Conservation (phyloP, 345 rosid species). For the Hirschfeldia incana region DNA sequence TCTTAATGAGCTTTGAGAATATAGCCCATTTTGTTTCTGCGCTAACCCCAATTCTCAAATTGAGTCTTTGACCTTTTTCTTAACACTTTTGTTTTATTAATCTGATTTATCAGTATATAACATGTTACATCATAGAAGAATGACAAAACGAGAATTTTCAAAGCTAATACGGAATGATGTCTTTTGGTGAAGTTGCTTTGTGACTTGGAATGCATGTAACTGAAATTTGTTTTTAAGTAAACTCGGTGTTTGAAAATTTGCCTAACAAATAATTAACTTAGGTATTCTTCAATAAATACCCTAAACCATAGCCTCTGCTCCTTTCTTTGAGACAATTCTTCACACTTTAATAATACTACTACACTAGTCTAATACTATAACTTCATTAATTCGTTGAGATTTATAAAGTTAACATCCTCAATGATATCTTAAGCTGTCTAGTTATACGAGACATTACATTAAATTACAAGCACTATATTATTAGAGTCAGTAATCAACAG, state of each 20-base stretch:
- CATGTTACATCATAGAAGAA: too few species aligned
- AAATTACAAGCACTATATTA: background rate
- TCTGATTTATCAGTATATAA: too few species aligned
- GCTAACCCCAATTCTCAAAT: background rate
- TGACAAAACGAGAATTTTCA: too few species aligned
- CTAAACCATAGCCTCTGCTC: conserved; percentile 6
- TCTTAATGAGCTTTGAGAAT: background rate
- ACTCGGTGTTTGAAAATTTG: background rate
- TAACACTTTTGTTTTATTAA: too few species aligned
- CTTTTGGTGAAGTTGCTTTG: background rate
- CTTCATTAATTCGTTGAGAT: background rate
- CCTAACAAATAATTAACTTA: background rate
- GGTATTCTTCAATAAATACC: background rate
- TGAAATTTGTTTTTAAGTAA: background rate
- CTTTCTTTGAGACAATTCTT: background rate
- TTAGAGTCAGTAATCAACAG: background rate
- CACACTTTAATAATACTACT: background rate
- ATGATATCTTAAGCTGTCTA: conserved; percentile 4
- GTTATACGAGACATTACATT: background rate
- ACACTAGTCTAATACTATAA: background rate
- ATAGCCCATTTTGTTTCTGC: background rate
- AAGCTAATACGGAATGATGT: too few species aligned
- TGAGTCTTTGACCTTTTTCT: background rate
- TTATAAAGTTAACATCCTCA: background rate
- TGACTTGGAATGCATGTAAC: background rate